Conservation (phyloP, 331 rosid genomes). For the Quercus tomentella region DNA sequence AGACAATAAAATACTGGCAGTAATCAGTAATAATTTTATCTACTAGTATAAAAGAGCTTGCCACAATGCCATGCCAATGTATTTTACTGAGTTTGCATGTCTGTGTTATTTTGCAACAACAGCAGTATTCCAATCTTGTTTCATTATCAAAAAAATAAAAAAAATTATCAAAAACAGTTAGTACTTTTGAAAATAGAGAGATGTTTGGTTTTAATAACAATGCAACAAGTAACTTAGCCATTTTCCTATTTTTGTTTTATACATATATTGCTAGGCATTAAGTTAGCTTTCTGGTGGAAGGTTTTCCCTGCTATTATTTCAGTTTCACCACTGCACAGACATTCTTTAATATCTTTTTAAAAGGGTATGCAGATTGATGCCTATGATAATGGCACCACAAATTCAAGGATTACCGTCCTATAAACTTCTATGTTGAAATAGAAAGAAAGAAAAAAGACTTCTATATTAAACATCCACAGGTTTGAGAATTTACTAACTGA, state of each 20-base stretch:
- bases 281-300: background rate
- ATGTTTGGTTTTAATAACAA: background rate
- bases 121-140: background rate
- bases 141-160: background rate
- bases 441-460: background rate
- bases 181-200: background rate
- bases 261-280: background rate
- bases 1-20: background rate
- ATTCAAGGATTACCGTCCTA: background rate
- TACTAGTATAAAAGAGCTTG: background rate
- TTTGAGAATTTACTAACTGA: constrained; percentile 11
- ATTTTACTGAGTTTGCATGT: background rate
- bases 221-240: background rate
- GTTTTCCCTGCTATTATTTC: background rate
- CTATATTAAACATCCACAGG: constrained; percentile 1
- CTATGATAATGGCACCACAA: background rate
- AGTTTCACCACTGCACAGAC: background rate
- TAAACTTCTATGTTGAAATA: background rate
- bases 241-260: background rate
- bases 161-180: no score
- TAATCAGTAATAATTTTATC: background rate
- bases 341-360: background rate
- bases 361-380: background rate
- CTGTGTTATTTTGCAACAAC: background rate
- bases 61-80: background rate